Base-by-base conservation (phyloP, 495 filamentous ascomycete genomes). In the Penicillium paxilli region DNA sequence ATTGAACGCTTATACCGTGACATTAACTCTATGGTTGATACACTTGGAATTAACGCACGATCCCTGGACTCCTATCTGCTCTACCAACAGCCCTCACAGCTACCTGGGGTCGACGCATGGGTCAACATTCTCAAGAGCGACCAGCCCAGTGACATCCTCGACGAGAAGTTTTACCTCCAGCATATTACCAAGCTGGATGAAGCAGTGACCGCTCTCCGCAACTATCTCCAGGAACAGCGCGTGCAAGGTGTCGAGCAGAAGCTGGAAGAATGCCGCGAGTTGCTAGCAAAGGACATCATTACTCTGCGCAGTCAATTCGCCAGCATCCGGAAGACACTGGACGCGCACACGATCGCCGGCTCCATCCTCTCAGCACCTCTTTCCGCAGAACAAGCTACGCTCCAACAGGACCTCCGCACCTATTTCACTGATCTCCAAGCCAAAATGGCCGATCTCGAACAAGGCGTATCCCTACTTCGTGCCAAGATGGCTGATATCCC, bases 11-110 rank as follows among this genome's bases (percentile, higher is more conserved):
- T 97, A 1, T 98, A 92, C 70, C 81, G 90, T 12, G 95, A 97
- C 58, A 90, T 96, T 60, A 98, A 98, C 67, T 89, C 88, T 11
- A 99, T 98, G 94, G 82, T 98, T 23, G 92, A 97, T 63, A 92
- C 89, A 2, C 69, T 97, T 17, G 95, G 92, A 6, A 78, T 98
- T 26, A 97, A 97, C 67, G 85, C 88, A 22, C 85, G 90, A 4
- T 82, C 86, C 10, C 69, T 99, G 22, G 73, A 83, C 41, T 80
- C 82, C 1, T 99, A 90, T 64, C 78, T 90, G 25, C 66, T 81
- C 26, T 72, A 72, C 47, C 76, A 84, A 49, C 78, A 85, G 49
- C 65, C 66, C 2, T 70, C 78, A 33, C 73, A 83, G 40, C 78
- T 88, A 51, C 79, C 95, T 11, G 81, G 86, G 30, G 40, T 48